Evolutionary conservation across 805 yeast genomes (phyloP).

Genomic region (Cyberlindnera samutprakarnensis): DNA sequence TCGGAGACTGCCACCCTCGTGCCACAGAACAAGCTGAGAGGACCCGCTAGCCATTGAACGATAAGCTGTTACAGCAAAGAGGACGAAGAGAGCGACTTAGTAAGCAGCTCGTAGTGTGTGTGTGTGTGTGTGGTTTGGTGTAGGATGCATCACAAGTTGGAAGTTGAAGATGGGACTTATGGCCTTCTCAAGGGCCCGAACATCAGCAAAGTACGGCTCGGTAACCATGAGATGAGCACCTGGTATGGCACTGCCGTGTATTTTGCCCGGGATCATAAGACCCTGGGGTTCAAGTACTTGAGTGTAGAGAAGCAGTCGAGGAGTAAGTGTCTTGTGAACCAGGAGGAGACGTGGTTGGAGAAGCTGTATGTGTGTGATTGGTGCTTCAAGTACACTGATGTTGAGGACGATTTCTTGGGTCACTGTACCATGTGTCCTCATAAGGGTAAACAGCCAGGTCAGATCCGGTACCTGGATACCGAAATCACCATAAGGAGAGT

Average conservation of each 20-base stretch:
- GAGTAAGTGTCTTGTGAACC: constrained; percentile 4
- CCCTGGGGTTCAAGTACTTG: constrained; percentile 35
- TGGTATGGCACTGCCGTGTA: constrained; percentile 89
- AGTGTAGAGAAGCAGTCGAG: constrained; percentile 10
- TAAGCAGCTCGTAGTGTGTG: no score
- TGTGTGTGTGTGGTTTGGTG: no score
- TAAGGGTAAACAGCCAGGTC: constrained; percentile 49
- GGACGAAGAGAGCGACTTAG: no score
- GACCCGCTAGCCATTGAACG: no score
- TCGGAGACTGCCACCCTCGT: no score
- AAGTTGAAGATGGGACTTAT: constrained; percentile 40
- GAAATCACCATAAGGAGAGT: constrained; percentile 53
- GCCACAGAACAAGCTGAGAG: no score
- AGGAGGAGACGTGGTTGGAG: constrained; percentile 44
- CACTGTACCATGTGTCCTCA: constrained; percentile 46
- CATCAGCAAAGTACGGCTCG: constrained; percentile 58
- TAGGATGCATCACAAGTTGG: no score
- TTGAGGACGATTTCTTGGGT: constrained; percentile 31
- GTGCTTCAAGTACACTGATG: constrained; percentile 77
- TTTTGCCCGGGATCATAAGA: constrained; percentile 42
- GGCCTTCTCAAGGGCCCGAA: constrained; percentile 60
- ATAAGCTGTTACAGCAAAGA: no score
- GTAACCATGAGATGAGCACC: constrained; percentile 59
- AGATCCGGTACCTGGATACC: constrained; percentile 56
- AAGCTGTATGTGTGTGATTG: constrained; percentile 64